phyloP scores from a whole-genome alignment of 352 stramenopile species.

The Phytopythium boreale region DNA sequence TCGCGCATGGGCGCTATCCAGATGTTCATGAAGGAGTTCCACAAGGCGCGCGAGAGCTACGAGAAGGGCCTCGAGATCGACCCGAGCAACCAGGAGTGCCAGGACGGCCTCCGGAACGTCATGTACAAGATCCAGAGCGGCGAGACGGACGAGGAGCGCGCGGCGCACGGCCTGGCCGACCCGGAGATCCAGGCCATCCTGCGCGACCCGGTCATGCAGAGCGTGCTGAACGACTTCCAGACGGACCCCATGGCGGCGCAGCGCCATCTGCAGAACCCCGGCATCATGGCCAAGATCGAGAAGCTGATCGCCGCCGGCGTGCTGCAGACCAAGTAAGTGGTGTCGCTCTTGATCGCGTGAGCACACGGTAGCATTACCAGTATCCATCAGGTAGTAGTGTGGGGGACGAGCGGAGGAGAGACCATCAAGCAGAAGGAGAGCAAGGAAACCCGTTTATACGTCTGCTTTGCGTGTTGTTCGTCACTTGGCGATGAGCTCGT shows the following conservation, averaged over 20 bases:
- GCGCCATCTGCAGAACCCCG: slow-evolving; percentile 93
- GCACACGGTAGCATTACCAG: too few relatives aligned
- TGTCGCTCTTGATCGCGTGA: too few relatives aligned
- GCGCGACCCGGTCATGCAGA: slow-evolving; percentile 96
- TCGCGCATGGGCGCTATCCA: slow-evolving; percentile 98
- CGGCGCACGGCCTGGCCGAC: slow-evolving; percentile 97
- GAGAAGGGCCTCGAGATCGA: slow-evolving; percentile 95
- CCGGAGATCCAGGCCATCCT: slow-evolving; percentile 99
- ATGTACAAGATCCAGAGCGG: slow-evolving; percentile 93
- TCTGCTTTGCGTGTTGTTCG: neutral
- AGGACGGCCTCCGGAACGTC: slow-evolving; percentile 94
- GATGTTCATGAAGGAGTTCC: slow-evolving; percentile 99
- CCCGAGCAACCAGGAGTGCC: slow-evolving; percentile 93
- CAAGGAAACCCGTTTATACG: neutral
- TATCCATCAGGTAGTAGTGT: slow-evolving; percentile 5
- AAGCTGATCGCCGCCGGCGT: slow-evolving; percentile 99
- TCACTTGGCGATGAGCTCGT: slow-evolving; percentile 56
- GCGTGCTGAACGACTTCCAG: slow-evolving; percentile 98
- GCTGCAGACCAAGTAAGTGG: slow-evolving; percentile 89
- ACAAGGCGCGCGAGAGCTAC: slow-evolving; percentile 98
- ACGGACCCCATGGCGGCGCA: slow-evolving; percentile 91
- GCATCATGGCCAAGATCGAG: slow-evolving; percentile 97
- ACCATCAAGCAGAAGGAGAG: neutral
- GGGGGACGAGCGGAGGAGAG: neutral
- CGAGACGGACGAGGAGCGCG: slow-evolving; percentile 95